These are phyloP conservation scores for Pythium guiyangense DNA, from an alignment of 352 stramenopile genomes.

Conservation along the genomic window DNA sequence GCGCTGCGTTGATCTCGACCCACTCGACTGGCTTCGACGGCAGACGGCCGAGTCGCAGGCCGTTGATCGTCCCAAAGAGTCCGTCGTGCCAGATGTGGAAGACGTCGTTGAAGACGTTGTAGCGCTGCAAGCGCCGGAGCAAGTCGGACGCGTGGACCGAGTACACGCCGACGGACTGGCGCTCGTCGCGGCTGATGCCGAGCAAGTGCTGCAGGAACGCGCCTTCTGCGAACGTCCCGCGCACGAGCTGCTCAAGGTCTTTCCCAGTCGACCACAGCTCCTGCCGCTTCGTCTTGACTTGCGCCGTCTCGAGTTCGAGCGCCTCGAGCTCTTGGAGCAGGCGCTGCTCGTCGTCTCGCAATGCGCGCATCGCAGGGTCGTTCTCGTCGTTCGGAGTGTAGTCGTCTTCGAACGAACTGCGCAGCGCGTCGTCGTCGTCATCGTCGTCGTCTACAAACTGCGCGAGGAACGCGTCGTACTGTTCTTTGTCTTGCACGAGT, in stretches of 20 bases:
- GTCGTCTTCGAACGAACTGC: not conserved
- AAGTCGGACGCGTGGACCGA: constrained; percentile 79
- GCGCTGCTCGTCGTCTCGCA: constrained; percentile 56
- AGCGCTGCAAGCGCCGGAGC: constrained; percentile 71
- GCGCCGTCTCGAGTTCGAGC: constrained; percentile 52
- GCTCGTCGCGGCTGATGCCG: constrained; percentile 66
- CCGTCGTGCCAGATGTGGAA: constrained; percentile 92
- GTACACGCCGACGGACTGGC: constrained; percentile 70
- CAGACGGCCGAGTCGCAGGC: constrained; percentile 76
- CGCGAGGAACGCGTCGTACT: constrained; percentile 55
- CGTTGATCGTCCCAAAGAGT: constrained; percentile 87
- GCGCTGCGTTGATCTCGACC: constrained; percentile 88
- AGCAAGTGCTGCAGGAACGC: constrained; percentile 77
- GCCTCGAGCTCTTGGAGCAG: constrained; percentile 48
- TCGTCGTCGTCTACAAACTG: constrained; percentile 41
- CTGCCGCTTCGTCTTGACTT: constrained; percentile 48
- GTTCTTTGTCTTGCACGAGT: constrained; percentile 36
- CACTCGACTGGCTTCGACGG: constrained; percentile 83
- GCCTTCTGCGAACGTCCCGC: constrained; percentile 65
- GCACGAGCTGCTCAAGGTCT: constrained; percentile 67
- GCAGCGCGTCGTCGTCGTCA: constrained; percentile 20
- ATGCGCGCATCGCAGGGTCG: constrained; percentile 43
- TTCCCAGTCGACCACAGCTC: constrained; percentile 72
- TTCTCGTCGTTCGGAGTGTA: constrained; percentile 25
- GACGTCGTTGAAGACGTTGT: constrained; percentile 89